phyloP scores from a whole-genome alignment of 2,329 filamentous ascomycete species.

The Diaporthe capsici region DNA sequence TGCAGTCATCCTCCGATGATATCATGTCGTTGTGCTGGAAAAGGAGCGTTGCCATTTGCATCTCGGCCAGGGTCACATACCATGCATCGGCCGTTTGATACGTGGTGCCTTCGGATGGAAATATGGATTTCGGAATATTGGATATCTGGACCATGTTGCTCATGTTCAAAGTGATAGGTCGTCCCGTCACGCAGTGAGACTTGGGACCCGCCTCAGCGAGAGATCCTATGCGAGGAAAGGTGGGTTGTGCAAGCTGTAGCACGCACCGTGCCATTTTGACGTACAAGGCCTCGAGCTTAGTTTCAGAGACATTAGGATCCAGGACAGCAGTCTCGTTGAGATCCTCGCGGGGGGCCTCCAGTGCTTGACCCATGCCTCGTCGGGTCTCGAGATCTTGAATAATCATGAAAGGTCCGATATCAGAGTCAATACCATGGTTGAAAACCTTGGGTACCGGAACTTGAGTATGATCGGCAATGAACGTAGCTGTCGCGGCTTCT shows the following conservation, averaged over 20 bases:
- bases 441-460: neutral
- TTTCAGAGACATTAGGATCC: neutral
- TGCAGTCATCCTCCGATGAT: slow-evolving; percentile 54
- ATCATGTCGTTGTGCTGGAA: slow-evolving; percentile 59
- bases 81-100: slow-evolving; percentile 50
- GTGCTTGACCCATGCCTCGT: neutral
- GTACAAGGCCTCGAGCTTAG: neutral
- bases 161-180: slow-evolving; percentile 17
- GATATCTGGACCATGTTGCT: slow-evolving; percentile 22
- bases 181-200: neutral
- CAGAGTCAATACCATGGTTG: slow-evolving; percentile 6
- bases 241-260: slow-evolving; percentile 13
- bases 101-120: slow-evolving; percentile 41
- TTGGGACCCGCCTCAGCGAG: neutral
- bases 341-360: neutral
- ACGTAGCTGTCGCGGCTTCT: slow-evolving; percentile 7
- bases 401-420: neutral
- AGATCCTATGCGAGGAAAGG: slow-evolving; percentile 9
- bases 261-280: neutral
- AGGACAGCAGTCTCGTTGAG: neutral
- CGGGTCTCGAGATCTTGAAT: slow-evolving; percentile 8
- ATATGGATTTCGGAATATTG: neutral
- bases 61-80: slow-evolving; percentile 55
- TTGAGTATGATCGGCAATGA: neutral
- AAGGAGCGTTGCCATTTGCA: slow-evolving; percentile 56